Evolutionary conservation across 2,329 filamentous ascomycete genomes (phyloP).

Genomic region (Alternaria brassicae): DNA sequence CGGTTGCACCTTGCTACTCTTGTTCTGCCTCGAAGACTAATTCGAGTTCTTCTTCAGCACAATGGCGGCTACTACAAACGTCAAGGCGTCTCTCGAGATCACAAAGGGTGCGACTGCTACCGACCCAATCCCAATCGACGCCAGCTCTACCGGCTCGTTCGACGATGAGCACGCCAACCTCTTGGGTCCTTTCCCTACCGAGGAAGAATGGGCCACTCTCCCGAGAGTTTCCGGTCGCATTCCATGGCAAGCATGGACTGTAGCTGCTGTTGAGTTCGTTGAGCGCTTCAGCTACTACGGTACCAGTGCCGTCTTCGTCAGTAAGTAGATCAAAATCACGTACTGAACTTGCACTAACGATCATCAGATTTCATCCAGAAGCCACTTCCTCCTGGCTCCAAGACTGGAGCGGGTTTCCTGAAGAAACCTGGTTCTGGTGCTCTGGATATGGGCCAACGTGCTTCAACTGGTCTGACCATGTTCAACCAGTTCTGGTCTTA

Average conservation of each 20-base stretch:
- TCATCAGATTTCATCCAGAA: slow-evolving; percentile 49
- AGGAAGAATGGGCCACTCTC: slow-evolving; percentile 47
- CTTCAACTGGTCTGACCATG: slow-evolving; percentile 60
- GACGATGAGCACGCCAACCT: slow-evolving; percentile 31
- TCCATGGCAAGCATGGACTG: slow-evolving; percentile 47
- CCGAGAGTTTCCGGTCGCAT: slow-evolving; percentile 46
- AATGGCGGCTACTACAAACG: slow-evolving; percentile 34
- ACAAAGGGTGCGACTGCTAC: slow-evolving; percentile 39
- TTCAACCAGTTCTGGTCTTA: slow-evolving; percentile 65
- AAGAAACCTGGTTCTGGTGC: slow-evolving; percentile 52
- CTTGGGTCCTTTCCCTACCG: slow-evolving; percentile 41
- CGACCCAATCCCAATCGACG: slow-evolving; percentile 37
- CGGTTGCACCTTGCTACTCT: slow-evolving; percentile 1
- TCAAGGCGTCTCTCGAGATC: slow-evolving; percentile 43
- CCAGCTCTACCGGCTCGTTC: slow-evolving; percentile 29
- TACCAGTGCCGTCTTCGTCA: slow-evolving; percentile 43
- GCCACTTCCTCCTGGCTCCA: slow-evolving; percentile 41
- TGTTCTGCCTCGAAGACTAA: neutral
- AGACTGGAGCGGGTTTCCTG: slow-evolving; percentile 46
- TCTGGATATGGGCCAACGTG: slow-evolving; percentile 63
- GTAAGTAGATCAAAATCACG: slow-evolving; percentile 17
- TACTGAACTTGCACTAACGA: neutral
- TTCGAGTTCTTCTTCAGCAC: slow-evolving; percentile 4
- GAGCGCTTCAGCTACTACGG: slow-evolving; percentile 51
- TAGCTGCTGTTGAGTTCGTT: slow-evolving; percentile 46